Evolutionary conservation across 1,284 basidiomycete genomes (phyloP), one percentile per base, ranked within the genome.

Genomic region (Meira nashicola): DNA sequence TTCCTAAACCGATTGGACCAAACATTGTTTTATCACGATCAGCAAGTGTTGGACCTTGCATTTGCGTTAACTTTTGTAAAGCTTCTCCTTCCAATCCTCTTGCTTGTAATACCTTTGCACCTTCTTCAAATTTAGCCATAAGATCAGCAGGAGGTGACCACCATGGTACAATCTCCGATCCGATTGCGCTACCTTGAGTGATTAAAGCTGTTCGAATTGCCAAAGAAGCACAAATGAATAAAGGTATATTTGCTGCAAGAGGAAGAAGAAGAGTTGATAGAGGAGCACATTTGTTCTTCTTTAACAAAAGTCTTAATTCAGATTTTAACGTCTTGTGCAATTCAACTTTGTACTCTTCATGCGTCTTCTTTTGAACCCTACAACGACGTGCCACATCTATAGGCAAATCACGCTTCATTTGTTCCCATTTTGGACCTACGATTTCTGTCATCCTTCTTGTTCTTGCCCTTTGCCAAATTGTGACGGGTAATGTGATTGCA

Each of bases 391-490:
- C 83, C 71, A 58, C 86, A 15, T 64, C 23, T 10, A 75, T 48
- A 69, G 52, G 81, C 8, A 82, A 66, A 15, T 59, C 55, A 19
- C 73, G 85, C 82, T 63, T 82, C 62, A 86, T 81, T 39, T 80
- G 80, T 64, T 83, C 81, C 47, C 90, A 80, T 59, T 84, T 81
- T 10, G 90, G 90, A 25, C 87, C 67, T 37, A 89, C 88, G 11
- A 84, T 71, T 64, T 89, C 84, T 67, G 88, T 85, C 19, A 86
- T 82, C 62, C 84, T 82, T 78, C 84, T 83, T 66, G 86, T 83
- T 57, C 87, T 83, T 66, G 80, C 81, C 68, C 85, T 67, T 67
- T 91, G 89, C 90, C 90, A 92, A 78, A 90, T 74, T 62, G 87
- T 85, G 62, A 89, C 82, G 17, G 90, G 91, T 5, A 91, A 82